These are phyloP conservation scores for Cornus kousa DNA, from an alignment of 148 eudicot species.

Conservation along the genomic window DNA sequence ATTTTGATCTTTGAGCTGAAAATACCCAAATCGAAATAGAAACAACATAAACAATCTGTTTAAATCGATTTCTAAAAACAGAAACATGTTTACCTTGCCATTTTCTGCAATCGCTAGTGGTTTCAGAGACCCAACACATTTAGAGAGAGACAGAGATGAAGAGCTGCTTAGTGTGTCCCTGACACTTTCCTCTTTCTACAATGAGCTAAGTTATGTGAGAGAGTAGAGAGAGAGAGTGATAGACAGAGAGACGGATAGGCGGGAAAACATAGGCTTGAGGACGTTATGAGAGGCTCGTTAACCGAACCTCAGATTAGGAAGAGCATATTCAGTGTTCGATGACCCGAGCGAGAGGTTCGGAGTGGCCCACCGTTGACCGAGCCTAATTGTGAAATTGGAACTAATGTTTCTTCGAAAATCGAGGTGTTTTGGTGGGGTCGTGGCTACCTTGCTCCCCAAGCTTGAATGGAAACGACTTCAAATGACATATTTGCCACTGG, in stretches of 20 bases:
- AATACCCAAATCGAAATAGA: background rate
- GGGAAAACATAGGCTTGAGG: slow-evolving; percentile 23
- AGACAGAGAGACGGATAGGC: slow-evolving; percentile 5
- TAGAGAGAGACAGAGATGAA: background rate
- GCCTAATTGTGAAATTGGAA: slow-evolving; percentile 5
- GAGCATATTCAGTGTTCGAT: background rate
- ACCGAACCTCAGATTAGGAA: slow-evolving; percentile 1
- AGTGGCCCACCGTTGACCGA: slow-evolving; percentile 13
- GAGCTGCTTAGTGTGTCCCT: slow-evolving; percentile 10
- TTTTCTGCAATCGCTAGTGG: background rate
- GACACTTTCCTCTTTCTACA: slow-evolving; percentile 12
- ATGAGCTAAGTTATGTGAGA: background rate
- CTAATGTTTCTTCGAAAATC: background rate
- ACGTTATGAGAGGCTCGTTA: background rate
- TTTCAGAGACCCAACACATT: background rate
- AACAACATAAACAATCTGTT: background rate
- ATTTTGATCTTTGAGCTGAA: background rate
- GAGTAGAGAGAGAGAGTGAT: slow-evolving; percentile 10
- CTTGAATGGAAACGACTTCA: background rate
- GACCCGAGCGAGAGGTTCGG: background rate
- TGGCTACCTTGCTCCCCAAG: slow-evolving; percentile 31
- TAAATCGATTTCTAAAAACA: background rate
- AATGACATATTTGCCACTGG: background rate
- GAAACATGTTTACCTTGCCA: slow-evolving; percentile 4
- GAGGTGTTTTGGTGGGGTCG: background rate